Evolutionary conservation across 163 green algal genomes (phyloP), one percentile per base, ranked within the genome.

Genomic region (Botryococcus braunii): DNA sequence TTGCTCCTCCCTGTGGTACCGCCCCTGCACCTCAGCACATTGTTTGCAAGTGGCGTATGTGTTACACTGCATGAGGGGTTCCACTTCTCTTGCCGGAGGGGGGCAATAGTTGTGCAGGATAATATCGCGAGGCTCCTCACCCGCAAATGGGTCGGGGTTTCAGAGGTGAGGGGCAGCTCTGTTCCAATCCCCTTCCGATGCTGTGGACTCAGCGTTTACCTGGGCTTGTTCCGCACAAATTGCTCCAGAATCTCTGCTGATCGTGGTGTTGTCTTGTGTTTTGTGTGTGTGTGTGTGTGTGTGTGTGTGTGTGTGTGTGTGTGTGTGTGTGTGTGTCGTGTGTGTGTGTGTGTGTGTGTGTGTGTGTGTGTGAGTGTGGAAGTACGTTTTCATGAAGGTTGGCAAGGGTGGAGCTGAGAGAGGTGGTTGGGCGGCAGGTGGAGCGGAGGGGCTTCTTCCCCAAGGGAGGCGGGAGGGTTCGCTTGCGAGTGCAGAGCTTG

Each of bases 361-460:
- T 25, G 8, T 11, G n/a, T 61, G 50, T 27, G 34, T 63, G n/a
- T n/a, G n/a, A n/a, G n/a, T n/a, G n/a, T n/a, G n/a, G n/a, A n/a
- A n/a, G n/a, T n/a, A n/a, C n/a, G n/a, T n/a, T n/a, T n/a, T n/a
- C n/a, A n/a, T n/a, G n/a, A n/a, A n/a, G n/a, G n/a, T n/a, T n/a
- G n/a, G n/a, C n/a, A n/a, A n/a, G n/a, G n/a, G n/a, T n/a, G n/a
- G n/a, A n/a, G n/a, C n/a, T n/a, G n/a, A n/a, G n/a, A n/a, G 78
- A 47, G 56, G 68, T 40, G 61, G 85, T 55, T 13, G 13, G 46
- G 46, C 21, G 31, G 58, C 37, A 73, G 25, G 47, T 91, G 35
- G 40, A 81, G 4, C 61, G 82, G 9, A 69, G 86, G 0, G 89
- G 89, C 9, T 96, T 95, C 73, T 93, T 83, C 69, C 86, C 86